Percentiles rank a stretch among this genome's conserved stretches.
These are phyloP conservation scores for Taphrina wiesneri DNA, from an alignment of 1,139 yeast genomes.

Conservation along the genomic window DNA sequence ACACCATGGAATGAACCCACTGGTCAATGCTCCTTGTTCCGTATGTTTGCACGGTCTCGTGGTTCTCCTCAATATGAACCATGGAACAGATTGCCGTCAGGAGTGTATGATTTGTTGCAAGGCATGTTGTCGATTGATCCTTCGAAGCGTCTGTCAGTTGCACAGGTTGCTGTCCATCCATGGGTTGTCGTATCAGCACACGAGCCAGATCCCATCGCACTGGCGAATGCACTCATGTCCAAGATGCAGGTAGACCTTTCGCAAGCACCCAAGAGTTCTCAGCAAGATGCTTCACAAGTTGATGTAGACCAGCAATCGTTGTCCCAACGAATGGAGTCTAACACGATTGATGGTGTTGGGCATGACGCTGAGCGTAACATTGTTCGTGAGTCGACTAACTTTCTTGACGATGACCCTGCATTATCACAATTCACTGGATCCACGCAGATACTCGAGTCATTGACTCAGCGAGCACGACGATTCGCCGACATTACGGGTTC, in stretches of 20 bases:
- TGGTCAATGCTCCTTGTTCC: slow-evolving; percentile 47
- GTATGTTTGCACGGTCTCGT: slow-evolving; percentile 52
- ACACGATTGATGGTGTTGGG: not conserved
- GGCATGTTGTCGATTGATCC: slow-evolving; percentile 55
- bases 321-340: slow-evolving; percentile 12
- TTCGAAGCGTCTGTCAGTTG: slow-evolving; percentile 49
- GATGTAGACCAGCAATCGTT: not conserved
- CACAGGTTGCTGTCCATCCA: slow-evolving; percentile 52
- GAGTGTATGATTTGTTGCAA: slow-evolving; percentile 54
- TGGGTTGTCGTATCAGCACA: slow-evolving; percentile 57
- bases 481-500: slow-evolving; percentile 47
- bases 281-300: slow-evolving; percentile 23
- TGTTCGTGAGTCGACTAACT: slow-evolving; percentile 41
- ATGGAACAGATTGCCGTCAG: slow-evolving; percentile 56
- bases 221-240: slow-evolving; percentile 53
- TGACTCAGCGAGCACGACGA: slow-evolving; percentile 44
- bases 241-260: slow-evolving; percentile 44
- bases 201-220: slow-evolving; percentile 51
- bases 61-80: slow-evolving; percentile 53
- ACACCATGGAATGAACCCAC: slow-evolving; percentile 68
- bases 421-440: slow-evolving; percentile 52
- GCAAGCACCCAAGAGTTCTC: slow-evolving; percentile 43
- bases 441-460: slow-evolving; percentile 41
- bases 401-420: slow-evolving; percentile 54
- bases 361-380: not conserved